Percentiles rank a stretch among this genome's conserved stretches.
Evolutionary conservation across 1,284 basidiomycete species (phyloP).

Genomic region (Naganishia albida): DNA sequence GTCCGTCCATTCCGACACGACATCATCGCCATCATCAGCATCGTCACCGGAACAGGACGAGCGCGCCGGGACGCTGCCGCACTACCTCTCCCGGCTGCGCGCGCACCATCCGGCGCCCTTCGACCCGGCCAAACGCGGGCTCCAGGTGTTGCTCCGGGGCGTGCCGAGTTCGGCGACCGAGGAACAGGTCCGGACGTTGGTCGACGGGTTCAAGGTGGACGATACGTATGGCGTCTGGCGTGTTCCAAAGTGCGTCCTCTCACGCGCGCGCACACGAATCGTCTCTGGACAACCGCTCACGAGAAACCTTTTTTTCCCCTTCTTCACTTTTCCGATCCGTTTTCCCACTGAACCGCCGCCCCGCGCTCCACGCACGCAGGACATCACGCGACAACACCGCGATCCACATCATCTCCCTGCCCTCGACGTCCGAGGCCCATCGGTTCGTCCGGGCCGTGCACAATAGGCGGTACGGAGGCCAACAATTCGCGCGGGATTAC

Average conservation of each 20-base stretch:
- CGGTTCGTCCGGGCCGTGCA: slow-evolving; percentile 24
- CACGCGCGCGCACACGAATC: not conserved
- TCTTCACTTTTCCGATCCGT: not conserved
- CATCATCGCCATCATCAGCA: not conserved
- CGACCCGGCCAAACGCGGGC: slow-evolving; percentile 1
- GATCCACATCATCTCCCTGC: slow-evolving; percentile 14
- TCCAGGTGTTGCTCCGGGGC: slow-evolving; percentile 15
- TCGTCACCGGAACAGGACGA: no score
- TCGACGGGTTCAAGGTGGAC: slow-evolving; percentile 16
- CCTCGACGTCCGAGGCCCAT: slow-evolving; percentile 18
- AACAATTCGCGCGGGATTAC: slow-evolving; percentile 1
- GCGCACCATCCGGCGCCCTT: slow-evolving; percentile 17
- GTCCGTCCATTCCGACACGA: not conserved
- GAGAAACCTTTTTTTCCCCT: not conserved
- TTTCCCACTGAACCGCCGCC: not conserved
- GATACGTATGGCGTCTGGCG: slow-evolving; percentile 20
- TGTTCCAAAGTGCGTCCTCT: slow-evolving; percentile 19
- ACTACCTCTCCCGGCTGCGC: slow-evolving; percentile 8
- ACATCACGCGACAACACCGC: slow-evolving; percentile 2
- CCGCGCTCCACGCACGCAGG: not conserved
- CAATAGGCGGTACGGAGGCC: slow-evolving; percentile 16
- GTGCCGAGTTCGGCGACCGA: not conserved
- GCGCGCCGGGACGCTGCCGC: not conserved
- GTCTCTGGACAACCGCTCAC: not conserved
- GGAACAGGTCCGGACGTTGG: slow-evolving; percentile 16